These are phyloP conservation scores for Tetrapisispora nanseiensis DNA, from an alignment of 805 yeast species.

Conservation along the genomic window DNA sequence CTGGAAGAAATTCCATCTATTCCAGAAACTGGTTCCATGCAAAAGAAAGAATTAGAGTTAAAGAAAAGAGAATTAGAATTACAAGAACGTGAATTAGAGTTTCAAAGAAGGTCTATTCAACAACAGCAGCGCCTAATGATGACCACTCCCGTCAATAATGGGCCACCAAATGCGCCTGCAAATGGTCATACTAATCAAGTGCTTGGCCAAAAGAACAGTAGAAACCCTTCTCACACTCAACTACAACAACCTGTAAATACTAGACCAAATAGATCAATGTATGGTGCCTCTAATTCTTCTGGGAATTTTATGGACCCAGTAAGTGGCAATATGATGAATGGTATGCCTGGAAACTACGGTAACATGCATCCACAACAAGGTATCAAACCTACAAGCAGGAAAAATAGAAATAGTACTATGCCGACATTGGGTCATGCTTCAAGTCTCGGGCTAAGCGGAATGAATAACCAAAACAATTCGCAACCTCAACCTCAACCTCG, in stretches of 20 bases:
- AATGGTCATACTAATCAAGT: not conserved
- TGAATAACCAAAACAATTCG: slow-evolving; percentile 11
- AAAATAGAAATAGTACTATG: slow-evolving; percentile 29
- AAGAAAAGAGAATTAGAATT: slow-evolving; percentile 27
- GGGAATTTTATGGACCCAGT: slow-evolving; percentile 18
- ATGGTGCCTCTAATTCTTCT: slow-evolving; percentile 20
- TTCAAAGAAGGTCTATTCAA: slow-evolving; percentile 24
- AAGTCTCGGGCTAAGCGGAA: slow-evolving; percentile 14
- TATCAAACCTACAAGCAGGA: slow-evolving; percentile 29
- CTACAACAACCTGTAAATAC: slow-evolving; percentile 12
- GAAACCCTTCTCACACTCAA: slow-evolving; percentile 16
- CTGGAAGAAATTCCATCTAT: slow-evolving; percentile 4
- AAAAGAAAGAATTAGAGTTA: slow-evolving; percentile 26
- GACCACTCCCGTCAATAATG: not conserved
- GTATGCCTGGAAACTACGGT: slow-evolving; percentile 2
- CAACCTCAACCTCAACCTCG: slow-evolving; percentile 14
- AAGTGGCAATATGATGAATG: slow-evolving; percentile 1
- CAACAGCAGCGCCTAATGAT: slow-evolving; percentile 9
- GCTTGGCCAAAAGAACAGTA: slow-evolving; percentile 2
- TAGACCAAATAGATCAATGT: slow-evolving; percentile 21
- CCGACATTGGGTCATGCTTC: slow-evolving; percentile 27
- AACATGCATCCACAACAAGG: slow-evolving; percentile 7
- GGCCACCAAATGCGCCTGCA: not conserved
- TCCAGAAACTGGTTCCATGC: slow-evolving; percentile 11
- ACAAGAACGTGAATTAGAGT: slow-evolving; percentile 28